These are phyloP conservation scores for Ceratocystis huliohia DNA, from an alignment of 2,329 filamentous ascomycete genomes.

Conservation along the genomic window DNA sequence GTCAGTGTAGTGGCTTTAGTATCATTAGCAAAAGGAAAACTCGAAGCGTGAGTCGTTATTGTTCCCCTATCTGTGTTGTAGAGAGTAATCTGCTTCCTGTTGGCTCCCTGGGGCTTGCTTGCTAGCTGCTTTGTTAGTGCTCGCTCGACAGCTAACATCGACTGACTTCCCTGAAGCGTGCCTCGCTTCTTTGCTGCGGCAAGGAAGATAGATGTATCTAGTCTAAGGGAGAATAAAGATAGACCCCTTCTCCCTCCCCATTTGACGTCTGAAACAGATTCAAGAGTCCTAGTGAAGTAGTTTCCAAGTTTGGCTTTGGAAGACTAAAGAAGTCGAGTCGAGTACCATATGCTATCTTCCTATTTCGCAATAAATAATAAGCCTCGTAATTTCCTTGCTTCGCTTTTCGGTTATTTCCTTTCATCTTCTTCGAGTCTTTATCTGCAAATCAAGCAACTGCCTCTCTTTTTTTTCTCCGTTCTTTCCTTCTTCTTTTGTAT, in stretches of 20 bases:
- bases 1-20: no score
- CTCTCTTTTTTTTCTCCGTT: not conserved
- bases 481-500: not conserved
- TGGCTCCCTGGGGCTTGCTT: no score
- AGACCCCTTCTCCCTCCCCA: not conserved
- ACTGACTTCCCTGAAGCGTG: no score
- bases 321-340: not conserved
- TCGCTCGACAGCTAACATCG: no score
- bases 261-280: not conserved
- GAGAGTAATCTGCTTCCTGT: no score
- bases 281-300: not conserved
- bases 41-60: no score
- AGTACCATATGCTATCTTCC: not conserved
- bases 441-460: not conserved
- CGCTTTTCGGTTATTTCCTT: not conserved
- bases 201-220: not conserved
- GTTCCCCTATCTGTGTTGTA: no score
- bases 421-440: not conserved
- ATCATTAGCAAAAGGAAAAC: no score
- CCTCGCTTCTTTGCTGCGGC: not conserved
- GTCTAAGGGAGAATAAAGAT: not conserved
- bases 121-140: no score
- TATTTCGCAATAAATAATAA: not conserved
- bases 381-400: not conserved
- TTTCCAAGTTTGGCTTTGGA: not conserved